phyloP scores from a whole-genome alignment of 2,329 filamentous ascomycete genomes.

The Trichoderma asperellum region DNA sequence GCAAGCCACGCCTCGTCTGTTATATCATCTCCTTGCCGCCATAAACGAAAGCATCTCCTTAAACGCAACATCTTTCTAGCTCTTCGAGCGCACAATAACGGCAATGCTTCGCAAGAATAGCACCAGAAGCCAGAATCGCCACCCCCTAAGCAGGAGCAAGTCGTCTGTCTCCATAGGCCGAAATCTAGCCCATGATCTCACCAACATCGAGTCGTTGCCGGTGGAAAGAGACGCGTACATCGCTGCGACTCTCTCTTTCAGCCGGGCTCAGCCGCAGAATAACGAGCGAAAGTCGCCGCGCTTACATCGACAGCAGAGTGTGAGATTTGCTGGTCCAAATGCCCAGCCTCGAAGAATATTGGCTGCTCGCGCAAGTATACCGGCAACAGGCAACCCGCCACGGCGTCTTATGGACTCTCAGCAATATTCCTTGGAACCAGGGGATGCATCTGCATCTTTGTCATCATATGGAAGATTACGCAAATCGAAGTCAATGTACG shows the following conservation, averaged over 20 bases:
- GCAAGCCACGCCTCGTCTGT: background rate
- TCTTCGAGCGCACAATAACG: background rate
- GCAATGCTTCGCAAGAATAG: slow-evolving; percentile 57
- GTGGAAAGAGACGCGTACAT: slow-evolving; percentile 64
- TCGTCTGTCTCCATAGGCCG: slow-evolving; percentile 52
- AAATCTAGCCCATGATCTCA: slow-evolving; percentile 48
- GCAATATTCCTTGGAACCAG: slow-evolving; percentile 49
- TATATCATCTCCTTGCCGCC: background rate
- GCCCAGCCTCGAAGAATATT: slow-evolving; percentile 38
- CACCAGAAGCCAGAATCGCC: slow-evolving; percentile 47
- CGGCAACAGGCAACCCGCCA: slow-evolving; percentile 19
- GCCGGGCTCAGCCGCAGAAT: slow-evolving; percentile 54
- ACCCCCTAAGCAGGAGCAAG: slow-evolving; percentile 55
- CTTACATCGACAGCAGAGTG: slow-evolving; percentile 55
- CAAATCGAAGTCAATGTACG: slow-evolving; percentile 60
- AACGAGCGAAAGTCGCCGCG: slow-evolving; percentile 32
- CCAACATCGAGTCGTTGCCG: slow-evolving; percentile 53
- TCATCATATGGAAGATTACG: slow-evolving; percentile 56
- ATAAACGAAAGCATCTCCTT: background rate
- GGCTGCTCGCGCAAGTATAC: slow-evolving; percentile 39
- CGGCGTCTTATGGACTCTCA: slow-evolving; percentile 28
- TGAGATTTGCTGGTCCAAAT: slow-evolving; percentile 55
- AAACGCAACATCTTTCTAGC: background rate
- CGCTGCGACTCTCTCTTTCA: slow-evolving; percentile 65
- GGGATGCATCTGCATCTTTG: slow-evolving; percentile 53